Conservation (phyloP, 495 filamentous ascomycete genomes). For the Extremus antarcticus region DNA sequence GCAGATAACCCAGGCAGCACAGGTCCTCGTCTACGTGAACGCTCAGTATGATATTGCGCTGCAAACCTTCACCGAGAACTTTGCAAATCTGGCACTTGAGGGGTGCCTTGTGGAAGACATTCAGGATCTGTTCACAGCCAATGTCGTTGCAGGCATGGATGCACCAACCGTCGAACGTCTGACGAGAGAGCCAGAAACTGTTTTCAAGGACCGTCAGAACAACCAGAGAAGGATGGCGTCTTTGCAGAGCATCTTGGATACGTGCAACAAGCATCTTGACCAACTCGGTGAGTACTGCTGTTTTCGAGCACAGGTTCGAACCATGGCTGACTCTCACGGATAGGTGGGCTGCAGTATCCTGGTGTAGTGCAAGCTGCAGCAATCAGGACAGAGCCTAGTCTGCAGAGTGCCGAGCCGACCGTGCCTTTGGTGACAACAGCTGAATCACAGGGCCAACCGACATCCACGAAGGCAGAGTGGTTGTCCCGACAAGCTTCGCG, state of each 20-base stretch:
- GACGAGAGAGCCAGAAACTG: not conserved
- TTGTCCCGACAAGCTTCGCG: not conserved
- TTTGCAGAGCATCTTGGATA: not conserved
- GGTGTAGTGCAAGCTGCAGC: too few relatives aligned
- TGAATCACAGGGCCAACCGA: not conserved
- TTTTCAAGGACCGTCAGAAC: not conserved
- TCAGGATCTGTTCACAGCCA: not conserved
- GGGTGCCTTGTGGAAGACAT: not conserved
- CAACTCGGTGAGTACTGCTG: not conserved
- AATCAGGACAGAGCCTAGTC: not conserved
- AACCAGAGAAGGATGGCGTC: not conserved
- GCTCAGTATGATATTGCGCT: slow-evolving; percentile 14
- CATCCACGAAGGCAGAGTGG: not conserved
- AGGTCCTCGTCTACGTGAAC: not conserved
- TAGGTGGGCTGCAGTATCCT: not conserved
- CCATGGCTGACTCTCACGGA: not conserved
- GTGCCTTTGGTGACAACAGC: not conserved
- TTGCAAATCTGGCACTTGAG: slow-evolving; percentile 4
- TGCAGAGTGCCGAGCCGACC: not conserved
- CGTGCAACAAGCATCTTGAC: not conserved
- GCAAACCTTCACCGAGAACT: slow-evolving; percentile 7
- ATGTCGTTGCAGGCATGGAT: not conserved
- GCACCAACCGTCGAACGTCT: not conserved
- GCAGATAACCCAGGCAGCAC: not conserved
- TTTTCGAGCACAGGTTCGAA: not conserved